phyloP scores from a whole-genome alignment of 2,329 filamentous ascomycete species.

The Pseudogymnoascus pannorum region DNA sequence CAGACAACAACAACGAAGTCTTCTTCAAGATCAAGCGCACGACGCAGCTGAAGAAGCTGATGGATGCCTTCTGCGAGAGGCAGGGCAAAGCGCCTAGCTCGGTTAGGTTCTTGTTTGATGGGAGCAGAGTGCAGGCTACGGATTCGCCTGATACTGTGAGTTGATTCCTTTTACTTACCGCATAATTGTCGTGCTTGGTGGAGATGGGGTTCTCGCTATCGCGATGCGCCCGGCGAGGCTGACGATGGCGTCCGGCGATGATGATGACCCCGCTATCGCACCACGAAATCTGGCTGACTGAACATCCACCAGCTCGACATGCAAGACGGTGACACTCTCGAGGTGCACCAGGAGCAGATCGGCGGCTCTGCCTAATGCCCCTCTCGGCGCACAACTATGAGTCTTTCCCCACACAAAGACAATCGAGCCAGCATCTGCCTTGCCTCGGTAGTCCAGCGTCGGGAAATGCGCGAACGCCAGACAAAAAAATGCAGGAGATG shows the following conservation, averaged over 20 bases:
- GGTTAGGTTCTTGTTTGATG: conserved; percentile 93
- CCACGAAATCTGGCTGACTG: neutral
- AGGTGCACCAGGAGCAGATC: conserved; percentile 97
- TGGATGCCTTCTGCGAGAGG: conserved; percentile 95
- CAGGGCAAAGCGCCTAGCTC: conserved; percentile 81
- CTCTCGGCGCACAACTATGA: neutral
- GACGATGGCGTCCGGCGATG: neutral
- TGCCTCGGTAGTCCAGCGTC: too few relatives aligned
- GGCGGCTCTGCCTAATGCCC: conserved; percentile 49
- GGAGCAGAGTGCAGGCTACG: conserved; percentile 78
- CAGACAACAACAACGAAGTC: conserved; percentile 98
- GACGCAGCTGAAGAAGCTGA: conserved; percentile 93
- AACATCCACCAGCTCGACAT: conserved; percentile 80
- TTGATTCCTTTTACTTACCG: conserved; percentile 22
- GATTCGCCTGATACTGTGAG: conserved; percentile 90
- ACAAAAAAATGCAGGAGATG: too few relatives aligned
- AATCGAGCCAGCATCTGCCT: too few relatives aligned
- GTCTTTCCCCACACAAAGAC: too few relatives aligned
- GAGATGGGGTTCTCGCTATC: neutral
- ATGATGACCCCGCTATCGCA: neutral
- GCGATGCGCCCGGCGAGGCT: neutral
- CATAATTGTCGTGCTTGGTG: conserved; percentile 1
- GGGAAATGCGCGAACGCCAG: too few relatives aligned
- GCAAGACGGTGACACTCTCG: conserved; percentile 89
- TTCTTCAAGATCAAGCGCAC: conserved; percentile 99